phyloP scores from a whole-genome alignment of 768 basidiomycete species.

The Suillus weaverae region DNA sequence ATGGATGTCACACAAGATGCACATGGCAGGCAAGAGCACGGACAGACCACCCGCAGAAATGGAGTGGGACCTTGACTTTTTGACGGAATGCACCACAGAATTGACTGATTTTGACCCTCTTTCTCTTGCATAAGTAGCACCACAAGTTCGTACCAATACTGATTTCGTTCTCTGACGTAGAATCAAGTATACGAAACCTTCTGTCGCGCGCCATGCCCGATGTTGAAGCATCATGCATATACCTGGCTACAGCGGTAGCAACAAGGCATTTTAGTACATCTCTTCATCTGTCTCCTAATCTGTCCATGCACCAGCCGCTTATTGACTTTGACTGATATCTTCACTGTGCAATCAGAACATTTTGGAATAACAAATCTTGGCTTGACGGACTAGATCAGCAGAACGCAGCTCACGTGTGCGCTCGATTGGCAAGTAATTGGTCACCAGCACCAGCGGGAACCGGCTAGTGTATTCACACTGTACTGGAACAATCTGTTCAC shows the following conservation, averaged over 20 bases:
- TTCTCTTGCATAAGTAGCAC: background rate
- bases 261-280: background rate
- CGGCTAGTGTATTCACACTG: no score
- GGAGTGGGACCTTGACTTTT: constrained; percentile 27
- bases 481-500: no score
- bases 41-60: constrained; percentile 14
- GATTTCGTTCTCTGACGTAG: background rate
- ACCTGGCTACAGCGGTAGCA: background rate
- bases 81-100: constrained; percentile 8
- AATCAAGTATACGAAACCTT: background rate
- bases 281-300: background rate
- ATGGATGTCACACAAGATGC: constrained; percentile 22
- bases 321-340: background rate
- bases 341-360: background rate
- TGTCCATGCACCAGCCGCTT: background rate
- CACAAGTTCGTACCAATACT: background rate
- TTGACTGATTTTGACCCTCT: background rate
- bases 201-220: background rate
- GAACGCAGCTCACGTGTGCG: background rate
- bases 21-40: background rate
- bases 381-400: background rate
- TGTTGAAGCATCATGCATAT: background rate
- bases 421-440: no score
- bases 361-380: background rate
- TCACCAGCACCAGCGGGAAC: no score